Evolutionary conservation across 495 filamentous ascomycete genomes (phyloP).

Genomic region (Penicillium canescens): DNA sequence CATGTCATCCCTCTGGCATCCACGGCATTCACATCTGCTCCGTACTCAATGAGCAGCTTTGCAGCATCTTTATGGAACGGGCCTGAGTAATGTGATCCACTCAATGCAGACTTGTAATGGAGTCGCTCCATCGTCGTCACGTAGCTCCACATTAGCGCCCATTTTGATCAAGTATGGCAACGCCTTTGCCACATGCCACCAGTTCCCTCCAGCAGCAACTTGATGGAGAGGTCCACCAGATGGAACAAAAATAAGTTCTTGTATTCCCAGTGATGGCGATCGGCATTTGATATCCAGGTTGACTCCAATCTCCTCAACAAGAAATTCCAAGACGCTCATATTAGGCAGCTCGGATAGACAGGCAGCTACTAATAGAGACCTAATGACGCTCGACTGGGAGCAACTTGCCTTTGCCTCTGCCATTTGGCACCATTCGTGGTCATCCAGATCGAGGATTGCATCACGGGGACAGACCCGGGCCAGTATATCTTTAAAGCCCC

Average conservation of each 20-base stretch:
- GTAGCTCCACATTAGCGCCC: constrained; percentile 15
- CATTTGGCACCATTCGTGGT: constrained; percentile 2
- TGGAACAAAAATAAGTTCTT: neutral
- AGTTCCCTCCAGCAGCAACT: constrained; percentile 9
- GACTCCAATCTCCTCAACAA: constrained; percentile 15
- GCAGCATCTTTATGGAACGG: constrained; percentile 13
- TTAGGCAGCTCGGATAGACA: constrained; percentile 15
- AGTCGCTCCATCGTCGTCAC: constrained; percentile 11
- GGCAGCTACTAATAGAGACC: constrained; percentile 12
- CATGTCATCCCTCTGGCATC: constrained; percentile 17
- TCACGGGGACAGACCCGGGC: constrained; percentile 5
- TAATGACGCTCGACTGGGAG: neutral
- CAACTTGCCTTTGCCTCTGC: no score
- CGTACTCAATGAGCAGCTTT: constrained; percentile 23
- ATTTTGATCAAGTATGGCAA: constrained; percentile 19
- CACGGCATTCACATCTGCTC: constrained; percentile 26
- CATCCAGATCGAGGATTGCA: constrained; percentile 8
- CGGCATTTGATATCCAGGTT: constrained; percentile 5
- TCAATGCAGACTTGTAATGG: constrained; percentile 12
- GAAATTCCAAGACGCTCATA: constrained; percentile 11
- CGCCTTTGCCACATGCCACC: constrained; percentile 21
- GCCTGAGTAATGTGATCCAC: neutral
- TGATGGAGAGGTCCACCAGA: constrained; percentile 10
- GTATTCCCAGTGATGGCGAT: neutral
- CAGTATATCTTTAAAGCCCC: constrained; percentile 8